phyloP scores from a whole-genome alignment of 164 flowering plant genomes.

The Malania oleifera region DNA sequence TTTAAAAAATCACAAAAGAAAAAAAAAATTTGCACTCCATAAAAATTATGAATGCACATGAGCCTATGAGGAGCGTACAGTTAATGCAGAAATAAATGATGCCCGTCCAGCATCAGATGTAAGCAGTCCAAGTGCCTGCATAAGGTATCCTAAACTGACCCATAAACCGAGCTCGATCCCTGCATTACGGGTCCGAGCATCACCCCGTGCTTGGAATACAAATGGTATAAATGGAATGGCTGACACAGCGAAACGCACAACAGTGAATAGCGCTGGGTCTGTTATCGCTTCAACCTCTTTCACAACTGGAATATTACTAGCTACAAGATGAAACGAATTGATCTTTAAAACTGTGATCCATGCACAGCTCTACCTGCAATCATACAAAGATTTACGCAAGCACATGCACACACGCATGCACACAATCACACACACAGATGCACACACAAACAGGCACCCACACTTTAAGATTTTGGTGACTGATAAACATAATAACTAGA shows the following conservation, averaged over 20 bases:
- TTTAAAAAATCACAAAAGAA: not conserved
- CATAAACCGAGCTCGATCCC: constrained; percentile 84
- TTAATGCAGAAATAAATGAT: constrained; percentile 70
- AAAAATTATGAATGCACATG: not conserved
- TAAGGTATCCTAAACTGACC: constrained; percentile 82
- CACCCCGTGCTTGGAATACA: constrained; percentile 42
- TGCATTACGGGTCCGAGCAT: constrained; percentile 53
- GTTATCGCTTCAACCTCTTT: constrained; percentile 72
- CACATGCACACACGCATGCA: no score
- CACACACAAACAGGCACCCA: no score
- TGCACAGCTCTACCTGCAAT: not conserved
- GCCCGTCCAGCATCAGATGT: constrained; percentile 95
- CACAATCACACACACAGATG: no score
- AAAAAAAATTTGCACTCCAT: no score
- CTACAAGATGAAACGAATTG: constrained; percentile 31
- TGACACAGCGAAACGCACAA: constrained; percentile 54
- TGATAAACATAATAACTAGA: no score
- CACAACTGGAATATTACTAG: constrained; percentile 72
- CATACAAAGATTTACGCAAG: no score
- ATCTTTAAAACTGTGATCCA: not conserved
- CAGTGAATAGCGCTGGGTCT: constrained; percentile 72
- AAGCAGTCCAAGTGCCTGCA: constrained; percentile 72
- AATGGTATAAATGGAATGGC: constrained; percentile 81
- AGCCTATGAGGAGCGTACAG: constrained; percentile 37
- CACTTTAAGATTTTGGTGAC: no score